Evolutionary conservation across 495 filamentous ascomycete species (phyloP).

Genomic region (Neurospora cerealis): DNA sequence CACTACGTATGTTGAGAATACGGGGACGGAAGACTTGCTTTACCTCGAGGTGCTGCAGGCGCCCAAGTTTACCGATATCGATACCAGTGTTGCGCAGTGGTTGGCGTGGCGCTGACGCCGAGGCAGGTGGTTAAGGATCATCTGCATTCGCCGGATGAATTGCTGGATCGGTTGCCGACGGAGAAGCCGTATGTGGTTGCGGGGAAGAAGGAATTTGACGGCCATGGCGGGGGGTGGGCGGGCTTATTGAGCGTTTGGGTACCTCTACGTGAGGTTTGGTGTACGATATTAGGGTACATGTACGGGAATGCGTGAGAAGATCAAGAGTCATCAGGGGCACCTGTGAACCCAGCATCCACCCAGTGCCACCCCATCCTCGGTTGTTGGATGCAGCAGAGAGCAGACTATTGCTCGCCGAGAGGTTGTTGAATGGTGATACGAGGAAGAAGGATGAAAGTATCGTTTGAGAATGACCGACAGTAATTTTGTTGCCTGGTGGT

Average conservation of each 20-base stretch:
- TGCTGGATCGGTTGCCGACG: constrained; percentile 45
- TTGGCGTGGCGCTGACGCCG: constrained; percentile 54
- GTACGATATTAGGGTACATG: no score
- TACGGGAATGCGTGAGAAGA: no score
- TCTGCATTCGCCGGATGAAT: constrained; percentile 43
- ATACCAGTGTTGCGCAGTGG: constrained; percentile 56
- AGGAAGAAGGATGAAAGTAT: no score
- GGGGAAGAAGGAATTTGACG: constrained; percentile 30
- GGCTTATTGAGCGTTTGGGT: constrained; percentile 16
- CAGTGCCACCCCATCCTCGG: no score
- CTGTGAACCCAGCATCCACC: no score
- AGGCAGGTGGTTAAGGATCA: constrained; percentile 56
- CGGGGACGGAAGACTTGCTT: constrained; percentile 54
- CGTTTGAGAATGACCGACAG: no score
- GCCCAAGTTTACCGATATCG: constrained; percentile 53
- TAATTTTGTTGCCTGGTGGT: no score
- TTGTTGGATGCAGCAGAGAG: no score
- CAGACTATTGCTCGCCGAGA: no score
- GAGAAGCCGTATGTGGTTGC: constrained; percentile 53
- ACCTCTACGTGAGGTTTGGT: no score
- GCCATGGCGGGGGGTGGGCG: constrained; percentile 21
- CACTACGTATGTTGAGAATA: constrained; percentile 75
- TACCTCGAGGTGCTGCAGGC: constrained; percentile 65
- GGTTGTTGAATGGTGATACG: no score
- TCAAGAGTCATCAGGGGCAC: no score